Conservation (phyloP, 108 stramenopile species). For the Discostella stelligeroides region DNA sequence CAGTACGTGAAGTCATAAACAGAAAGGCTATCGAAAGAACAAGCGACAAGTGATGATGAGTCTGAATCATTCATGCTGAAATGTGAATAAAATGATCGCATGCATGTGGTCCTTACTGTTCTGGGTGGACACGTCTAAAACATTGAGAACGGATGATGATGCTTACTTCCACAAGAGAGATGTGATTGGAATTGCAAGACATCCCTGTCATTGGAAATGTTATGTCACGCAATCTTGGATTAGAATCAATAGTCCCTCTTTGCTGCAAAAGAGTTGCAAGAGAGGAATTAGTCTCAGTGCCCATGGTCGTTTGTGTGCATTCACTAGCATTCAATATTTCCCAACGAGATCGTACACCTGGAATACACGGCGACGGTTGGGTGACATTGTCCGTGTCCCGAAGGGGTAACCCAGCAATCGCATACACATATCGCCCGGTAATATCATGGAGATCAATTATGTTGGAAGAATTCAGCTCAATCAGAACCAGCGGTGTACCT, state of each 20-base stretch:
- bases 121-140: constrained; percentile 42
- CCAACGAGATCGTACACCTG: constrained; percentile 44
- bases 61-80: background rate
- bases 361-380: constrained; percentile 39
- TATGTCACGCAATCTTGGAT: constrained; percentile 34
- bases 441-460: constrained; percentile 25
- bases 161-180: constrained; percentile 21
- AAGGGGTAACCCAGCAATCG: constrained; percentile 28
- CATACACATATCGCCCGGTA: constrained; percentile 45
- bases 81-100: too few species aligned
- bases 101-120: constrained; percentile 17
- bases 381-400: constrained; percentile 20
- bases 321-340: constrained; percentile 39
- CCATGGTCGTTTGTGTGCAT: constrained; percentile 30
- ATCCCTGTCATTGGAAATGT: constrained; percentile 29
- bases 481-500: constrained; percentile 22
- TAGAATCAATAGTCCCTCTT: constrained; percentile 23
- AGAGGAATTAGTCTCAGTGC: constrained; percentile 28
- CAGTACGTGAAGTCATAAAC: constrained; percentile 51
- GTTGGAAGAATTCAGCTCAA: constrained; percentile 29
- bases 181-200: constrained; percentile 17
- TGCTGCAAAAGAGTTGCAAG: constrained; percentile 26
- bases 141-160: constrained; percentile 29
- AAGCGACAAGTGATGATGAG: background rate
- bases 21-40: constrained; percentile 14